Conservation (phyloP, 176 grass and related monocot species). For the Lolium multiflorum region DNA sequence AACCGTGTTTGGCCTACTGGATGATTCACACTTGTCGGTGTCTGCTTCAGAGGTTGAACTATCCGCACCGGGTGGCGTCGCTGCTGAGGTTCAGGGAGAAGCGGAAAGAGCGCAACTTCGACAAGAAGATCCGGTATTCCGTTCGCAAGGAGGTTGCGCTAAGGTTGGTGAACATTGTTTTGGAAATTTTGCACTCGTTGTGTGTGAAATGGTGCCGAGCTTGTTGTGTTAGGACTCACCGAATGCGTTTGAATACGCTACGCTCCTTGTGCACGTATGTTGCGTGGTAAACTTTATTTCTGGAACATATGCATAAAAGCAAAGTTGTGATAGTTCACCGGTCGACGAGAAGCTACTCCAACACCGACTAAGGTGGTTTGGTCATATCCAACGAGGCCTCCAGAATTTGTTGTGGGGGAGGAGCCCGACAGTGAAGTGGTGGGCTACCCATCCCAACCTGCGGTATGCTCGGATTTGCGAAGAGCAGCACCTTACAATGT, state of each 20-base stretch:
- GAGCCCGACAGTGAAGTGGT: too few relatives aligned
- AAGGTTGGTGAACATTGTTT: constrained; percentile 59
- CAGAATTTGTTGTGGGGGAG: too few relatives aligned
- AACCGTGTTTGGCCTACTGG: background rate
- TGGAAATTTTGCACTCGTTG: background rate
- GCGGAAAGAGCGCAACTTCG: constrained; percentile 96
- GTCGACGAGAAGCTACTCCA: too few relatives aligned
- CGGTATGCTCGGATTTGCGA: background rate
- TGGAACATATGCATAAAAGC: background rate
- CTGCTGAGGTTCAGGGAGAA: constrained; percentile 98
- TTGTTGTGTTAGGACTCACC: background rate
- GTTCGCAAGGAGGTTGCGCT: constrained; percentile 95
- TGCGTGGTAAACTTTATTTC: background rate
- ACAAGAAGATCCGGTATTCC: constrained; percentile 97
- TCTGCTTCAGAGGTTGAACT: constrained; percentile 75
- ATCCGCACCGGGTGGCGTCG: constrained; percentile 92
- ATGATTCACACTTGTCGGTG: background rate
- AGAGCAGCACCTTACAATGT: background rate
- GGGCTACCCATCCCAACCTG: too few relatives aligned
- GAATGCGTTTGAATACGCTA: background rate
- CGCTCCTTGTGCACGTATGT: background rate
- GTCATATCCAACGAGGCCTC: too few relatives aligned
- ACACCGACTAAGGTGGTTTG: too few relatives aligned
- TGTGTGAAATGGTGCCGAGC: constrained; percentile 29
- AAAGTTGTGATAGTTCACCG: too few relatives aligned